These are phyloP conservation scores for Kwoniella botswanensis DNA, from an alignment of 768 basidiomycete species.

Conservation along the genomic window DNA sequence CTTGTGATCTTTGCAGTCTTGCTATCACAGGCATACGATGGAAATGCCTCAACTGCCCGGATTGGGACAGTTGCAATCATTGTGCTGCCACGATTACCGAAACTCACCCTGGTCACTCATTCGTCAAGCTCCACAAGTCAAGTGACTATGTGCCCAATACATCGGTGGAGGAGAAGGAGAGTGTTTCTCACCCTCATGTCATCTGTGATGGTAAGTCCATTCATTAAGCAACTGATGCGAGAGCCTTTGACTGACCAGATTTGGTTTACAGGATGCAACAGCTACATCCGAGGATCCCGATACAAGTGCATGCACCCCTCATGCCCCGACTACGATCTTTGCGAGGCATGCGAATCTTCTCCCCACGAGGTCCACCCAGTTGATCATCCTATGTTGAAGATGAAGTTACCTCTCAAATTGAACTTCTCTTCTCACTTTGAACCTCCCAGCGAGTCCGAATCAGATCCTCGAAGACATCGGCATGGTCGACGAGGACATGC, in stretches of 20 bases:
- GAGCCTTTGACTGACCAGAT: conserved; percentile 9
- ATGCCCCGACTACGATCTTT: conserved; percentile 59
- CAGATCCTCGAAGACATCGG: not conserved
- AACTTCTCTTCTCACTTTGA: conserved; percentile 31
- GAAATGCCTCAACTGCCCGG: conserved; percentile 57
- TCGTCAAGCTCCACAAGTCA: conserved; percentile 49
- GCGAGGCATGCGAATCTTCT: conserved; percentile 54
- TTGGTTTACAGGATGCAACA: conserved; percentile 40
- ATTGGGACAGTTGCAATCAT: conserved; percentile 54
- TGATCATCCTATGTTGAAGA: conserved; percentile 57
- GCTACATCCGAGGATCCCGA: conserved; percentile 41
- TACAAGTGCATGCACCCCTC: conserved; percentile 59
- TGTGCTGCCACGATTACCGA: conserved; percentile 40
- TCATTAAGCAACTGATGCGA: too few species aligned
- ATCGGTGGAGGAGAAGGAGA: conserved; percentile 12
- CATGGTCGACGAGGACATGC: conserved; percentile 19
- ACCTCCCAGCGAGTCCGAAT: conserved; percentile 12
- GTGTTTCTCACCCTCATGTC: conserved; percentile 41
- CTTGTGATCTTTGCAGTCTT: conserved; percentile 48
- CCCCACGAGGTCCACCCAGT: conserved; percentile 48
- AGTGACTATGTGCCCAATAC: conserved; percentile 38
- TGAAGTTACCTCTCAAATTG: conserved; percentile 41
- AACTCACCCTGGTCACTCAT: conserved; percentile 50
- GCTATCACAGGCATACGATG: conserved; percentile 51
- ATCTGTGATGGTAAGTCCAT: conserved; percentile 47